phyloP scores from a whole-genome alignment of 225 moss, liverwort and hornwort species.

The Bryum argenteum region DNA sequence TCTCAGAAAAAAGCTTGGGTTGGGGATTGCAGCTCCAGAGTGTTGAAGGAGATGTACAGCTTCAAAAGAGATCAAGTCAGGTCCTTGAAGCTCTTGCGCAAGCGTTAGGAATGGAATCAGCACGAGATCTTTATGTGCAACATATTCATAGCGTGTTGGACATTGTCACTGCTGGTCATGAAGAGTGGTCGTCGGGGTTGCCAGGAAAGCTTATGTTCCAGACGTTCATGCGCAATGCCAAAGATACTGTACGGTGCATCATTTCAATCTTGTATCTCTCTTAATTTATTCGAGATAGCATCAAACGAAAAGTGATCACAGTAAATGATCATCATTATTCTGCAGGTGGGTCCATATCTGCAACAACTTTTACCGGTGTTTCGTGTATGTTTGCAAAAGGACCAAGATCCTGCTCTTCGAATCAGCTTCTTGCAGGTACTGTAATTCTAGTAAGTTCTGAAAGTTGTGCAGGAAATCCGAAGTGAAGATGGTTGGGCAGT shows the following conservation, averaged over 20 bases:
- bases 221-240: slow-evolving; percentile 77
- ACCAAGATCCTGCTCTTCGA: slow-evolving; percentile 83
- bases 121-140: slow-evolving; percentile 56
- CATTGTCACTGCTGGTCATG: slow-evolving; percentile 63
- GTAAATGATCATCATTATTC: neutral
- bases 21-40: slow-evolving; percentile 71
- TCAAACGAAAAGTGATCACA: neutral
- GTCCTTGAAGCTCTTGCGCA: slow-evolving; percentile 54
- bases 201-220: slow-evolving; percentile 76
- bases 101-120: slow-evolving; percentile 49
- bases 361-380: slow-evolving; percentile 59
- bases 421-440: slow-evolving; percentile 77
- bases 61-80: slow-evolving; percentile 60
- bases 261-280: neutral
- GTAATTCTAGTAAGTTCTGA: neutral
- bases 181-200: slow-evolving; percentile 70
- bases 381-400: slow-evolving; percentile 55
- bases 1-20: neutral
- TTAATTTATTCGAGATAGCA: neutral
- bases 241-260: slow-evolving; percentile 56
- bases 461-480: neutral
- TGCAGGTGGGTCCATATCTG: slow-evolving; percentile 79
- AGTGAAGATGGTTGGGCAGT: neutral
- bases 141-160: slow-evolving; percentile 69
- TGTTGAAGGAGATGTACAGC: slow-evolving; percentile 58